Conservation (phyloP, 148 eudicot genomes). For the Drosera capensis region DNA sequence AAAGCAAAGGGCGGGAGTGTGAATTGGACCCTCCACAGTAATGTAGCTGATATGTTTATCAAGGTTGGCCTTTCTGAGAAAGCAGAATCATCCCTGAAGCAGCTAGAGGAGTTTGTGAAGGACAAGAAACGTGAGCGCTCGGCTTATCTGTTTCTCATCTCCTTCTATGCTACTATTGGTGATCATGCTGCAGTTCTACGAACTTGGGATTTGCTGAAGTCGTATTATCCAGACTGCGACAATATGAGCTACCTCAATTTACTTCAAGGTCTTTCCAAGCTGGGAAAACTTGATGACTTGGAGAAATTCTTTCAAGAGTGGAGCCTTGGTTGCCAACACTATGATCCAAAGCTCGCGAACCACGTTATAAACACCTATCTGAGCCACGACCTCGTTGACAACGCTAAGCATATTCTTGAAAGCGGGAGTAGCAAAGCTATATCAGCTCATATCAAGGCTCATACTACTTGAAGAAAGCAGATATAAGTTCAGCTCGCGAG, state of each 20-base stretch:
- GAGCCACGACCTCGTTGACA: slow-evolving; percentile 28
- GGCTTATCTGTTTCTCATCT: slow-evolving; percentile 40
- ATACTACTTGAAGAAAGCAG: slow-evolving; percentile 25
- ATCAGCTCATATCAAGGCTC: slow-evolving; percentile 13
- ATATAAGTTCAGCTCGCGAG: slow-evolving; percentile 25
- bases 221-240: slow-evolving; percentile 13
- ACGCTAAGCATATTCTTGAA: slow-evolving; percentile 33
- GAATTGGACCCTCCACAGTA: slow-evolving; percentile 52
- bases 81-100: slow-evolving; percentile 31
- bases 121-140: slow-evolving; percentile 9
- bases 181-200: slow-evolving; percentile 30
- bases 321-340: slow-evolving; percentile 23
- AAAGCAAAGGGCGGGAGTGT: slow-evolving; percentile 12
- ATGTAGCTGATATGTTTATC: slow-evolving; percentile 32
- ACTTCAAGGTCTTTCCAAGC: slow-evolving; percentile 39
- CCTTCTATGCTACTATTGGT: slow-evolving; percentile 30
- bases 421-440: slow-evolving; percentile 15
- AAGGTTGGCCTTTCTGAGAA: slow-evolving; percentile 32
- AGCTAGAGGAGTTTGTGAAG: slow-evolving; percentile 27
- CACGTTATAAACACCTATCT: slow-evolving; percentile 32
- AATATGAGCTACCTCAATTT: slow-evolving; percentile 32
- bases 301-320: slow-evolving; percentile 40
- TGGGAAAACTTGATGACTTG: slow-evolving; percentile 29
- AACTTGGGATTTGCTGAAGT: slow-evolving; percentile 44
- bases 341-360: slow-evolving; percentile 43